These are phyloP conservation scores for Ogataea pignaliae DNA, from an alignment of 805 yeast genomes.

Conservation along the genomic window DNA sequence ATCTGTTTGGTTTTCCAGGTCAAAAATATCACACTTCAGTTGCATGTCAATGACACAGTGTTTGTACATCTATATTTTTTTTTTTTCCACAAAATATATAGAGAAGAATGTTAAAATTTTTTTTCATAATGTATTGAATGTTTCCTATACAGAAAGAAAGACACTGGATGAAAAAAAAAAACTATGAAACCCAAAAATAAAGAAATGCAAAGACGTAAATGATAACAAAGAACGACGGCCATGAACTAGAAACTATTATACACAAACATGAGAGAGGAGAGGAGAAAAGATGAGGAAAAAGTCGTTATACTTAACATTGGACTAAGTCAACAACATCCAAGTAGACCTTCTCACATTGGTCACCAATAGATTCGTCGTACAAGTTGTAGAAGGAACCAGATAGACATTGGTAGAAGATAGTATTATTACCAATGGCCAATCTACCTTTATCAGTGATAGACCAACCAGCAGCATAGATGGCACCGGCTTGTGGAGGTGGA, in stretches of 20 bases:
- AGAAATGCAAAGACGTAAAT: constrained; percentile 8
- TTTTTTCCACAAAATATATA: too few species aligned
- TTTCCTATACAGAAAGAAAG: neutral
- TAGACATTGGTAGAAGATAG: constrained; percentile 48
- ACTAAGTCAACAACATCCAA: constrained; percentile 43
- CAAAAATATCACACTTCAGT: too few species aligned
- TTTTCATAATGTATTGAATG: neutral
- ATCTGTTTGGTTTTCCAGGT: too few species aligned
- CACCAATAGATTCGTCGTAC: constrained; percentile 45
- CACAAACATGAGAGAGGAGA: constrained; percentile 3
- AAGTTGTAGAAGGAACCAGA: constrained; percentile 58
- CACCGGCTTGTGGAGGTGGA: constrained; percentile 61
- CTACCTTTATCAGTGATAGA: constrained; percentile 40
- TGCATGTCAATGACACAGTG: too few species aligned
- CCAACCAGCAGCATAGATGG: constrained; percentile 51
- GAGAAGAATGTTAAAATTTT: neutral
- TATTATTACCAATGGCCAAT: constrained; percentile 47
- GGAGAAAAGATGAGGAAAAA: neutral
- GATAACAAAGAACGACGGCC: constrained; percentile 10
- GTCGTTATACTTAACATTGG: constrained; percentile 21
- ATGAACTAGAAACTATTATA: constrained; percentile 14
- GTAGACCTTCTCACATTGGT: constrained; percentile 43
- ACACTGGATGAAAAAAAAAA: neutral
- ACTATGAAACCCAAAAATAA: constrained; percentile 7
- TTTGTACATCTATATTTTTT: too few species aligned